Percentiles rank a stretch among this genome's conserved stretches.
Evolutionary conservation across 805 yeast species (phyloP).

Genomic region (Yamadazyma tumulicola): DNA sequence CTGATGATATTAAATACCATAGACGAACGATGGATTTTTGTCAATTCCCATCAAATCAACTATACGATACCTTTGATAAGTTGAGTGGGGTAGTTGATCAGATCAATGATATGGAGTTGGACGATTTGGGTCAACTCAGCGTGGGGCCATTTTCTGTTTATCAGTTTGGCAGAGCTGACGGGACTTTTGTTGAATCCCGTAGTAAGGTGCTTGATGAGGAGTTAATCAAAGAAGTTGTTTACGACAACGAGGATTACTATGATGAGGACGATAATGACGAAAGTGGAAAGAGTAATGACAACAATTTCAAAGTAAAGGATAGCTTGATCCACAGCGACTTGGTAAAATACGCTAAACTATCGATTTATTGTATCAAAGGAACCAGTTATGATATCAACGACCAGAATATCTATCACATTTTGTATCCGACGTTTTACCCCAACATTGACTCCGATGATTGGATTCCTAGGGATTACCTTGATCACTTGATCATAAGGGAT

Average conservation of each 20-base stretch:
- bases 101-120: slow-evolving; percentile 19
- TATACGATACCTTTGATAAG: slow-evolving; percentile 36
- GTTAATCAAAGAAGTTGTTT: background rate
- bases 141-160: slow-evolving; percentile 26
- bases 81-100: slow-evolving; percentile 35
- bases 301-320: slow-evolving; percentile 1
- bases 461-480: slow-evolving; percentile 22
- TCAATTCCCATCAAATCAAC: slow-evolving; percentile 31
- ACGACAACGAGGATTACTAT: background rate
- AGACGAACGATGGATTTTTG: slow-evolving; percentile 46
- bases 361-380: slow-evolving; percentile 42
- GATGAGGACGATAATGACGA: background rate
- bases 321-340: slow-evolving; percentile 35
- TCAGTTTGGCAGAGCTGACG: background rate
- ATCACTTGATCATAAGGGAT: slow-evolving; percentile 13
- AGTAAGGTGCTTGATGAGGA: too few relatives aligned
- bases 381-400: slow-evolving; percentile 32
- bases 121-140: slow-evolving; percentile 4
- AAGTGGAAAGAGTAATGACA: background rate
- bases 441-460: slow-evolving; percentile 41
- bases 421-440: slow-evolving; percentile 43
- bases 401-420: slow-evolving; percentile 41
- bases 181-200: background rate
- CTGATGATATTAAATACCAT: slow-evolving; percentile 30
- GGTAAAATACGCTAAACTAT: slow-evolving; percentile 34